Conservation (phyloP, 225 moss, liverwort and hornwort genomes). For the Pseudisothecium myosuroides region DNA sequence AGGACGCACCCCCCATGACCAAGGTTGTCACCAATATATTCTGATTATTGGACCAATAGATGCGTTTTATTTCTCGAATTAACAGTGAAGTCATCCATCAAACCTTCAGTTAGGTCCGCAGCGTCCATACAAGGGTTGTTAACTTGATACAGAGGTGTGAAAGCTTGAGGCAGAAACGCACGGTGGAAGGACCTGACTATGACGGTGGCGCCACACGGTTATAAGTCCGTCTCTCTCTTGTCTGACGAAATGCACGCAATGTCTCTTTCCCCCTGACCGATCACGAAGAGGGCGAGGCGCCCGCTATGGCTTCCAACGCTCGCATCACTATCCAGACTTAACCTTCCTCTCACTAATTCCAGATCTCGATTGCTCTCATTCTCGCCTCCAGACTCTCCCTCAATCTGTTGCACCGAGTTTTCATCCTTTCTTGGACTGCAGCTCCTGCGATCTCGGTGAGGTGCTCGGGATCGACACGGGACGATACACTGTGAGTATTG, state of each 20-base stretch:
- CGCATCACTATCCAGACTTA: background rate
- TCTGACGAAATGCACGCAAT: constrained; percentile 1
- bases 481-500: background rate
- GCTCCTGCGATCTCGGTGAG: background rate
- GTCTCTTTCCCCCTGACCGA: background rate
- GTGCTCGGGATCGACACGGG: background rate
- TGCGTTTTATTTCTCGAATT: no score
- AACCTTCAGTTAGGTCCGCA: no score
- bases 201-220: background rate
- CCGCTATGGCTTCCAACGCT: constrained; percentile 11
- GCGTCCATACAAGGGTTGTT: no score
- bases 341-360: background rate
- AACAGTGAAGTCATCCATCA: no score
- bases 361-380: background rate
- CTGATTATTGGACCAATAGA: no score
- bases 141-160: background rate
- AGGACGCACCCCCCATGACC: no score
- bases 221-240: background rate
- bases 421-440: background rate
- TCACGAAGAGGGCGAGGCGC: background rate
- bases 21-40: no score
- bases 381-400: background rate
- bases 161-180: background rate
- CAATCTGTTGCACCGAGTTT: background rate
- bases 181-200: constrained; percentile 5